Base-by-base conservation (phyloP, 2,329 filamentous ascomycete genomes). In the Chrysosporium keratinophilum region DNA sequence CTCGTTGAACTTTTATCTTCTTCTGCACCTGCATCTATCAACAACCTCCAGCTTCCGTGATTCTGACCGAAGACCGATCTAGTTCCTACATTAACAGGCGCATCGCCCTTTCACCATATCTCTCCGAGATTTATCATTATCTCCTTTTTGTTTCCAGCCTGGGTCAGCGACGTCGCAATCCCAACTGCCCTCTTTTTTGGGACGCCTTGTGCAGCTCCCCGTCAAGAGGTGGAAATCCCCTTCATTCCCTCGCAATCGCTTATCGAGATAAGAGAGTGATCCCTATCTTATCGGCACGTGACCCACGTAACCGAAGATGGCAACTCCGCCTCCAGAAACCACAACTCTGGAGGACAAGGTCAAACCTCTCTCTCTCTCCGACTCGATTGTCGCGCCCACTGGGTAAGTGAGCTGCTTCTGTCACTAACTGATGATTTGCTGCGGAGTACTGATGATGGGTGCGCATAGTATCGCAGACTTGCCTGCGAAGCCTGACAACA, bases 251-350 rank as follows among this genome's bases (percentile, higher is more conserved):
- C 28, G 45, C 45, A 20, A 28, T 28, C 40, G 2, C 49, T 43
- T 44, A 37, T 50, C 47, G 42, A 33, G 50, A 51, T 51, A 51
- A 44, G 39, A 20, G n/a, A n/a, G 14, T 46, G n/a, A 14, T 33
- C 20, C 4, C 9, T 7, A 11, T 17, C 50, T 46, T 43, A 46
- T 52, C 34, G 6, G 2, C 54, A 55, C 50, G 50, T 51, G 63
- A 58, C 58, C 59, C 55, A 57, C 56, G 53, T 58, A 50, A 55
- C 58, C 59, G 58, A 62, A 42, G 43, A 72, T 72, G 70, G 70
- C 69, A 62, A 72, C 70, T 50, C 69, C 70, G 63, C 70, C 70
- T 61, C 69, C 69, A 50, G 70, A 72, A 65, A 56, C 66, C 61
- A 60, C 66, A 54, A 54, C 64, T 37, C 52, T 67, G 64, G 68